A percentile compares a stretch with the other conserved stretches of the same genome.
Conservation (phyloP, 2,329 filamentous ascomycete species). For the Penicillium sp. region DNA sequence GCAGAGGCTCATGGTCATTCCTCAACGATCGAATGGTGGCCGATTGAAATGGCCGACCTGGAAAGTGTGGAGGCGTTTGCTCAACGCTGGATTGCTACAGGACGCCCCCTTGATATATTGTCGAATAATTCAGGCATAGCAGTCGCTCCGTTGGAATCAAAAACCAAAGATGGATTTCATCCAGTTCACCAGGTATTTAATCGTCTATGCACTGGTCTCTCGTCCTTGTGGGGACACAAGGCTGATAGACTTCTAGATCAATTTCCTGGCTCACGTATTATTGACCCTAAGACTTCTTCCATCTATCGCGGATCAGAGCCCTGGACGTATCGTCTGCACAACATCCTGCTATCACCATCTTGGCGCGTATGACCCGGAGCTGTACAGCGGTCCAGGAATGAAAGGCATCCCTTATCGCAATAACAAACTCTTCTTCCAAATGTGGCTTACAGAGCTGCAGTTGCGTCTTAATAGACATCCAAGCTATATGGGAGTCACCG, state of each 20-base stretch:
- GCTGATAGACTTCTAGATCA: not conserved
- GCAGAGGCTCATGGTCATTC: constrained; percentile 2
- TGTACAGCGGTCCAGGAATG: not conserved
- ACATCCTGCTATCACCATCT: constrained; percentile 5
- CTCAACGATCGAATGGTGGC: constrained; percentile 11
- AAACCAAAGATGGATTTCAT: constrained; percentile 13
- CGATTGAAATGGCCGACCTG: constrained; percentile 6
- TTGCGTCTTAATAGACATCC: not conserved
- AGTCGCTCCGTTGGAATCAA: not conserved
- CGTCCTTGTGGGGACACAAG: too few relatives aligned
- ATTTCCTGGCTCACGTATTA: constrained; percentile 7
- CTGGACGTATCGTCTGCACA: constrained; percentile 6
- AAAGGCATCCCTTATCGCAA: not conserved
- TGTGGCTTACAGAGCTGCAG: constrained; percentile 7
- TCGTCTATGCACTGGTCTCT: too few relatives aligned
- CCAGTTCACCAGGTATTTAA: constrained; percentile 10
- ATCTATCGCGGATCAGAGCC: constrained; percentile 4
- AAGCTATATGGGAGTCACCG: constrained; percentile 3
- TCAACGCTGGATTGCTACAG: constrained; percentile 4
- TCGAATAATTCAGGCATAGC: constrained; percentile 13
- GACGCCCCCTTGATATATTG: constrained; percentile 4
- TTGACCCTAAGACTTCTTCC: constrained; percentile 8
- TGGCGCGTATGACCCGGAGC: constrained; percentile 1
- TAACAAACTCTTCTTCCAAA: constrained; percentile 12
- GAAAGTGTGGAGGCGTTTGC: constrained; percentile 10